Base-by-base conservation (phyloP, 768 basidiomycete species). In the Kondoa malvinella region DNA sequence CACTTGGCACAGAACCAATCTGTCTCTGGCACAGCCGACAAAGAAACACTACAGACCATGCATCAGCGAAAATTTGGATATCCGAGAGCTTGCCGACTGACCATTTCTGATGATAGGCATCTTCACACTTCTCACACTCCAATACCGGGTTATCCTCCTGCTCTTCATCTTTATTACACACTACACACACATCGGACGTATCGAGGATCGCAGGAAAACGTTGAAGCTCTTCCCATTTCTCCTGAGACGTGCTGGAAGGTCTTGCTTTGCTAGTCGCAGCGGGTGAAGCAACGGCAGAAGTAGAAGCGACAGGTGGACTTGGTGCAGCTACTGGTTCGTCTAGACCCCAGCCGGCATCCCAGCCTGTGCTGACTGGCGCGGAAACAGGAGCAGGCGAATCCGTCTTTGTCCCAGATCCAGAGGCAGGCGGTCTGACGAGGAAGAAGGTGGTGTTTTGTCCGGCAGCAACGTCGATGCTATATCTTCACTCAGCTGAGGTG, bases 41-140 rank as follows among this genome's bases (percentile, higher is more conserved):
- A 17, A 4, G 27, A 30, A 4, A 61, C 21, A 21, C 4, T n/a
- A n/a, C n/a, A n/a, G n/a, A n/a, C n/a, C n/a, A n/a, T n/a, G n/a
- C n/a, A n/a, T n/a, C n/a, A n/a, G n/a, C n/a, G n/a, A n/a, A n/a
- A n/a, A n/a, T n/a, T n/a, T n/a, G n/a, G n/a, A n/a, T n/a, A n/a
- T n/a, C n/a, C n/a, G n/a, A n/a, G n/a, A n/a, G n/a, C n/a, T n/a
- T n/a, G n/a, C n/a, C n/a, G n/a, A n/a, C n/a, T n/a, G n/a, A n/a
- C n/a, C n/a, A n/a, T n/a, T n/a, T n/a, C n/a, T n/a, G n/a, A n/a
- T n/a, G n/a, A 76, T 87, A 94, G 0, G 90, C 88, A 57, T 82
- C 81, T 75, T 97, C 92, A 75, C 92, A 97, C 88, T 94, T 92
- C 76, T 96, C 92, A 73, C 92, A 97, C 74, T 88, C 91, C 56